phyloP scores from a whole-genome alignment of 495 filamentous ascomycete genomes.

The Beverwykella pulmonaria region DNA sequence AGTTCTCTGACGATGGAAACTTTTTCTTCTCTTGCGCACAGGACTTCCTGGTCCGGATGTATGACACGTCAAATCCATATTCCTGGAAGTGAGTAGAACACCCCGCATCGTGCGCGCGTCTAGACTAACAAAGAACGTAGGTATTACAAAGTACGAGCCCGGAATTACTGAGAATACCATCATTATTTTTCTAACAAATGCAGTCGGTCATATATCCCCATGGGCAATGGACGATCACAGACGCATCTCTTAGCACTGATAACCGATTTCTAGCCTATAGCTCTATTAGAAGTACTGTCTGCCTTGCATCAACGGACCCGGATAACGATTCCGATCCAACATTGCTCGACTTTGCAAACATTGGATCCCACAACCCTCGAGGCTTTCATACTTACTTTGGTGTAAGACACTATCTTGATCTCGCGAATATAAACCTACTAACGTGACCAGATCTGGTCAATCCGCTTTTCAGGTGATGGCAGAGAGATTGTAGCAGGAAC shows the following conservation, averaged over 20 bases:
- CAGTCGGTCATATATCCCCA: constrained; percentile 76
- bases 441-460: constrained; percentile 69
- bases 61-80: constrained; percentile 95
- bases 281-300: constrained; percentile 79
- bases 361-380: constrained; percentile 48
- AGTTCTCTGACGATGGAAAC: constrained; percentile 95
- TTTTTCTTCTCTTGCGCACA: constrained; percentile 96
- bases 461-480: constrained; percentile 92
- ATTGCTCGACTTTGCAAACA: constrained; percentile 70
- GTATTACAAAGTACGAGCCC: constrained; percentile 69
- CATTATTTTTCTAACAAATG: not conserved
- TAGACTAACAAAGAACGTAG: not conserved
- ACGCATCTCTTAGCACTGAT: constrained; percentile 89
- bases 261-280: constrained; percentile 88
- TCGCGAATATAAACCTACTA: not conserved
- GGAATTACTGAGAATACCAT: not conserved
- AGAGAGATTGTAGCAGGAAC: constrained; percentile 90
- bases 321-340: constrained; percentile 75
- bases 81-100: constrained; percentile 65
- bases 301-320: constrained; percentile 84
- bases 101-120: not conserved
- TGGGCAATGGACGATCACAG: constrained; percentile 94
- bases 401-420: constrained; percentile 4
- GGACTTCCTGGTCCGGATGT: constrained; percentile 93
- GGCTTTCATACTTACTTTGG: constrained; percentile 37